Conservation (phyloP, 805 yeast species). For the Torulaspora microellipsoides region DNA sequence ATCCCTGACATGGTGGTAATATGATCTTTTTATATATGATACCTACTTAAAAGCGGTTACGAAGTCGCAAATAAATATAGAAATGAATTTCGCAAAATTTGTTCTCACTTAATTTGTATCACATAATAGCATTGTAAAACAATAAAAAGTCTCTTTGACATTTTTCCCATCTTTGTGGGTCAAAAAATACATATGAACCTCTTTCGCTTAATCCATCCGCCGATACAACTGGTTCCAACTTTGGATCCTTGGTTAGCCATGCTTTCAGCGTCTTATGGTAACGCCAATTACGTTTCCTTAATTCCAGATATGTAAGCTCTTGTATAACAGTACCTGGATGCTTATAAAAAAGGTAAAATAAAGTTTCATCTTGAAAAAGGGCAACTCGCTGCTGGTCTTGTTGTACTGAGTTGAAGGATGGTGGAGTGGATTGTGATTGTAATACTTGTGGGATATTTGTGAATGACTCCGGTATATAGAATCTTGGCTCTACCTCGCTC, state of each 20-base stretch:
- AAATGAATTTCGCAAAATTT: too few relatives aligned
- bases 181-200: conserved; percentile 91
- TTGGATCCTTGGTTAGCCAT: conserved; percentile 93
- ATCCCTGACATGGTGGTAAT: too few relatives aligned
- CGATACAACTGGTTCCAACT: conserved; percentile 79
- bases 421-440: conserved; percentile 29
- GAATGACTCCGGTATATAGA: conserved; percentile 57
- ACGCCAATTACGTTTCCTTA: conserved; percentile 92
- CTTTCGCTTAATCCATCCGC: conserved; percentile 73
- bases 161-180: conserved; percentile 94
- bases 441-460: conserved; percentile 34
- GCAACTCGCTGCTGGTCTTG: conserved; percentile 45
- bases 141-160: conserved; percentile 68
- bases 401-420: conserved; percentile 34
- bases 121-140: conserved; percentile 59
- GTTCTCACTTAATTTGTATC: conserved; percentile 16
- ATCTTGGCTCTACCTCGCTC: conserved; percentile 85
- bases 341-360: conserved; percentile 89
- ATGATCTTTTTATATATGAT: too few relatives aligned
- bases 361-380: conserved; percentile 80
- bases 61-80: too few relatives aligned
- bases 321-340: conserved; percentile 90
- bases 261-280: conserved; percentile 93
- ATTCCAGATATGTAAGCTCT: conserved; percentile 88
- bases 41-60: too few relatives aligned